Conservation (phyloP, 768 basidiomycete species). For the Tylopilus rubrobrunneus region DNA sequence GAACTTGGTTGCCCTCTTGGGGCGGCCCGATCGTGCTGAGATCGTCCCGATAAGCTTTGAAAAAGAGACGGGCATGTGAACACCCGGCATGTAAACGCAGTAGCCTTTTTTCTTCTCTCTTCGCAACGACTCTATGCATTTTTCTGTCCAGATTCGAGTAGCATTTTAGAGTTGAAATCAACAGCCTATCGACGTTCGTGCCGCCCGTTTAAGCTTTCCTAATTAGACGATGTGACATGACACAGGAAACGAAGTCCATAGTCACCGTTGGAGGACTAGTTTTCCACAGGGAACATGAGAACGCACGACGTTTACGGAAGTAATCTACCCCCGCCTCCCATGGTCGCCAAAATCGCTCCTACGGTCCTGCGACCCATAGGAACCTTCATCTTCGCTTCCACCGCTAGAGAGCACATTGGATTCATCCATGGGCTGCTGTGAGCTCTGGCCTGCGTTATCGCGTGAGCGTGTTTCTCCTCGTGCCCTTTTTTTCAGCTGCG, state of each 20-base stretch:
- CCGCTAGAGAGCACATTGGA: constrained; percentile 24
- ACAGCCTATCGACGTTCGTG: background rate
- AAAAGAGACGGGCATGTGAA: constrained; percentile 2
- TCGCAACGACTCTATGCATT: background rate
- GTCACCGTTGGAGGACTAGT: constrained; percentile 8
- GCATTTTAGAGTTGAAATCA: constrained; percentile 12
- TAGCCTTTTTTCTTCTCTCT: background rate
- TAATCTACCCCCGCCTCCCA: constrained; percentile 29
- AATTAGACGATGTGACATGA: background rate
- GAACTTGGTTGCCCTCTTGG: constrained; percentile 4
- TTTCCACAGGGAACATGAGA: constrained; percentile 16
- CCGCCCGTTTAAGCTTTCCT: background rate
- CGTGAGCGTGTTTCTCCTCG: constrained; percentile 31
- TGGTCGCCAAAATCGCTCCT: constrained; percentile 34
- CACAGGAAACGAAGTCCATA: constrained; percentile 18
- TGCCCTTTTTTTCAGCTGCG: constrained; percentile 32
- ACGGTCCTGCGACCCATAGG: constrained; percentile 34
- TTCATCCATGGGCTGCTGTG: constrained; percentile 29
- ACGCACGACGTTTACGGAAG: constrained; percentile 20
- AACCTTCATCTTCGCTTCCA: constrained; percentile 33
- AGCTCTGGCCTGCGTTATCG: constrained; percentile 28
- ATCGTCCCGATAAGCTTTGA: constrained; percentile 28
- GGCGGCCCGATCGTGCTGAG: constrained; percentile 24
- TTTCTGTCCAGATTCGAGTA: constrained; percentile 8
- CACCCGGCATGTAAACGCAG: background rate